Evolutionary conservation across 768 basidiomycete genomes (phyloP).

Genomic region (Strobilomyces echinocephalus): DNA sequence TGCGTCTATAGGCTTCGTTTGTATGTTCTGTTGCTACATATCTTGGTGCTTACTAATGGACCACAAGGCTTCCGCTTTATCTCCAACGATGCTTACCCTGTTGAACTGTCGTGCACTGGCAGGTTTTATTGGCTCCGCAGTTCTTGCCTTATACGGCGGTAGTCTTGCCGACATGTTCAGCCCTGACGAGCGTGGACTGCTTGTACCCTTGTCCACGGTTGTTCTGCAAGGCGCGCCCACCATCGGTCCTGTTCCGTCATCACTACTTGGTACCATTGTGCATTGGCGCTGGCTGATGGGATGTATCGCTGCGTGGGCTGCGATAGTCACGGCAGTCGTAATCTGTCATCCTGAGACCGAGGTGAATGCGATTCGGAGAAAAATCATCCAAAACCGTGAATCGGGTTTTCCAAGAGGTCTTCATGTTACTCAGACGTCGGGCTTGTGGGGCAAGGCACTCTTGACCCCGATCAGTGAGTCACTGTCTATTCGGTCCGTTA

Average conservation of each 20-base stretch:
- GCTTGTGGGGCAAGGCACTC: slow-evolving; percentile 14
- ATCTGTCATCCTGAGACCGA: slow-evolving; percentile 23
- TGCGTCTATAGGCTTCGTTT: slow-evolving; percentile 18
- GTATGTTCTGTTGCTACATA: slow-evolving; percentile 2
- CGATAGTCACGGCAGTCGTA: slow-evolving; percentile 13
- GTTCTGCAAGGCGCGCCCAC: slow-evolving; percentile 26
- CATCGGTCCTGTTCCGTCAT: slow-evolving; percentile 24
- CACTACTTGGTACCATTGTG: slow-evolving; percentile 17
- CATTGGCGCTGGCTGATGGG: slow-evolving; percentile 24
- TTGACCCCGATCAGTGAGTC: slow-evolving; percentile 16
- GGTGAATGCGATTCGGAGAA: slow-evolving; percentile 13
- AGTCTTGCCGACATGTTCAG: slow-evolving; percentile 23
- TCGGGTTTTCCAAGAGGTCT: neutral
- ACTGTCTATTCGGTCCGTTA: neutral
- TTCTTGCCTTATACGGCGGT: slow-evolving; percentile 24
- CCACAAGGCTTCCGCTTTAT: slow-evolving; percentile 13
- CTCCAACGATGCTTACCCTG: slow-evolving; percentile 15
- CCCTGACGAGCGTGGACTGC: slow-evolving; percentile 20
- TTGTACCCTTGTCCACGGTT: slow-evolving; percentile 23
- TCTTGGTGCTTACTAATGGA: neutral
- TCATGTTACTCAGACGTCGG: neutral
- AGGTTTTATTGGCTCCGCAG: slow-evolving; percentile 18
- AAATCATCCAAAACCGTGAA: slow-evolving; percentile 4
- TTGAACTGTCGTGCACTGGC: slow-evolving; percentile 19
- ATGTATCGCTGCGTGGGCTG: slow-evolving; percentile 16